Evolutionary conservation across 2,329 filamentous ascomycete genomes (phyloP).

Genomic region (Fusarium illudens): DNA sequence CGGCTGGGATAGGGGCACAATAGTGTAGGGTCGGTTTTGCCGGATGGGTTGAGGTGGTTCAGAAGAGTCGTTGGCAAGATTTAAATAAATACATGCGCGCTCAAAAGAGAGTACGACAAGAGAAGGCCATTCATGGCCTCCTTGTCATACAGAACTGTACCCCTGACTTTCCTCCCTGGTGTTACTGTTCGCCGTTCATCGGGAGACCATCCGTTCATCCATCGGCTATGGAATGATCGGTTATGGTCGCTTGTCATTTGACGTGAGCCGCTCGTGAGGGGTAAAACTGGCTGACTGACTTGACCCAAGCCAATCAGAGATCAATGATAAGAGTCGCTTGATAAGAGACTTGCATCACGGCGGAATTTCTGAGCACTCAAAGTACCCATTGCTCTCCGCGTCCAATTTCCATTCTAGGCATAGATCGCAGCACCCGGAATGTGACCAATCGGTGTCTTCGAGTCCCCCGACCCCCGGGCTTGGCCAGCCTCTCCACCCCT

Average conservation of each 20-base stretch:
- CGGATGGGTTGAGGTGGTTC: neutral
- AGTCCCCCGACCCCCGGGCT: neutral
- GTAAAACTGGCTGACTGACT: neutral
- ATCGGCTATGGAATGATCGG: neutral
- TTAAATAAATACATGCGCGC: neutral
- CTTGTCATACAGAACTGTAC: neutral
- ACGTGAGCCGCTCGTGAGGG: neutral
- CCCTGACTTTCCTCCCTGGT: neutral
- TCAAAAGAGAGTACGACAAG: neutral
- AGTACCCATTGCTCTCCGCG: neutral
- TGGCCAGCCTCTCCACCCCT: neutral
- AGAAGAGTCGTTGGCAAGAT: neutral
- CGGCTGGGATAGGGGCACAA: neutral
- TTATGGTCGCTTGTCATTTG: neutral
- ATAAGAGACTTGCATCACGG: neutral
- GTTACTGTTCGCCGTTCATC: neutral
- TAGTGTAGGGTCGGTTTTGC: neutral
- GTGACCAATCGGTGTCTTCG: neutral
- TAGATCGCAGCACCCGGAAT: neutral
- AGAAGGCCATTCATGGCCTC: neutral
- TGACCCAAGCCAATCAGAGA: fast-evolving
- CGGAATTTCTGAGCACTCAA: neutral
- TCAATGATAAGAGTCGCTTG: fast-evolving
- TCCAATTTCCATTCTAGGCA: neutral
- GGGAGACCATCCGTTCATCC: neutral